These are phyloP conservation scores for Botrytis sinoallii DNA, from an alignment of 2,329 filamentous ascomycete species.

Conservation along the genomic window DNA sequence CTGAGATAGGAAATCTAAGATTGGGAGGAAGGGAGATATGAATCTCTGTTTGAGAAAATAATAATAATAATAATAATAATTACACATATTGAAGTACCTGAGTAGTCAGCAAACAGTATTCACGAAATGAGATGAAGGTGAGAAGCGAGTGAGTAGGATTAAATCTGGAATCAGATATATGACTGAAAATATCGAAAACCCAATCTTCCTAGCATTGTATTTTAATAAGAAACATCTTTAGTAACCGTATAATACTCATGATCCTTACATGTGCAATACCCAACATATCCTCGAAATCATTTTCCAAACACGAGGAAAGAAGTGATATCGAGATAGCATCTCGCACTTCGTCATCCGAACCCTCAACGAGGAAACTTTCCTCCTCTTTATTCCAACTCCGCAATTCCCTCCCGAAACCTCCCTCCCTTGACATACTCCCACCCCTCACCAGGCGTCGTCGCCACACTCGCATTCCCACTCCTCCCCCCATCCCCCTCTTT, in stretches of 20 bases:
- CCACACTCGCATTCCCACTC: neutral
- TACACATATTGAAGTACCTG: too few relatives aligned
- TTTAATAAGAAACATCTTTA: neutral
- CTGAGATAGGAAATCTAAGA: neutral
- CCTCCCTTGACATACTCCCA: neutral
- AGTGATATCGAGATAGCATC: neutral
- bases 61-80: too few relatives aligned
- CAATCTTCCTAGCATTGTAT: neutral
- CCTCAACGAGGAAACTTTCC: neutral
- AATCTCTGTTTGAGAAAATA: neutral
- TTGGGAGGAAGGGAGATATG: neutral
- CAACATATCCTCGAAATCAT: accelerated
- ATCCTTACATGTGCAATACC: neutral
- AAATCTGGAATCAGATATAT: too few relatives aligned
- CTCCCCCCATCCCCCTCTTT: conserved; percentile 36
- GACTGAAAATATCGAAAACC: neutral
- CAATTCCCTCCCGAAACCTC: neutral
- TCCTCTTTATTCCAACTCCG: neutral
- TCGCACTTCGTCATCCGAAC: neutral
- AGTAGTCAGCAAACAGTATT: too few relatives aligned
- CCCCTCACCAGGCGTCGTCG: neutral
- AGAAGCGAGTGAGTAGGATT: too few relatives aligned
- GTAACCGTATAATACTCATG: neutral
- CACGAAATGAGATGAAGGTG: too few relatives aligned
- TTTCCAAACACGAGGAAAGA: neutral